Conservation (phyloP, 352 stramenopile genomes). For the Pythium pyrilobum region DNA sequence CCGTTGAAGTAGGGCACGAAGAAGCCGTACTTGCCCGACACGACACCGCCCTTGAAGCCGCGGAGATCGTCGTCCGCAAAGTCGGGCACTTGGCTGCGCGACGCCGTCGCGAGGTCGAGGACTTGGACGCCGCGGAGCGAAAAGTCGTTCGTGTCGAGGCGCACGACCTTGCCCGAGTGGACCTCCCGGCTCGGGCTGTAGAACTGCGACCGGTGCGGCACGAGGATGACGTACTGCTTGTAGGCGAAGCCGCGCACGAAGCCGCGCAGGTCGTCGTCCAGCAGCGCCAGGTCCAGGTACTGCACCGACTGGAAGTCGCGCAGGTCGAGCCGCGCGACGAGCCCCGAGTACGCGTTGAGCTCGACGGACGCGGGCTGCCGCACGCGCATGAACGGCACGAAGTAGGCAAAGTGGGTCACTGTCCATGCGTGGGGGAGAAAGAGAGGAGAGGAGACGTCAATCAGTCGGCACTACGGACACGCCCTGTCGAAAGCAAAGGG, state of each 20-base stretch:
- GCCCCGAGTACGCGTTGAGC: slow-evolving; percentile 54
- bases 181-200: slow-evolving; percentile 21
- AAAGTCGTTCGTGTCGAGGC: slow-evolving; percentile 72
- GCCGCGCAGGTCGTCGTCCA: slow-evolving; percentile 47
- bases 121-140: slow-evolving; percentile 32
- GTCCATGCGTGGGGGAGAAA: background rate
- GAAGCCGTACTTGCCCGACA: slow-evolving; percentile 76
- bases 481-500: background rate
- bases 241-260: slow-evolving; percentile 73
- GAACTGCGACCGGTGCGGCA: slow-evolving; percentile 40
- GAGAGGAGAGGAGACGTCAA: background rate
- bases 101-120: slow-evolving; percentile 46
- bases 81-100: slow-evolving; percentile 65
- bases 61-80: slow-evolving; percentile 50
- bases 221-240: slow-evolving; percentile 65
- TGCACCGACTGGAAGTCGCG: slow-evolving; percentile 51
- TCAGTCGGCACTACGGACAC: too few species aligned
- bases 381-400: slow-evolving; percentile 65
- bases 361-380: slow-evolving; percentile 26
- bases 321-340: slow-evolving; percentile 57
- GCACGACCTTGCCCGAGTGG: slow-evolving; percentile 61
- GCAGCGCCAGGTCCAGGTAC: slow-evolving; percentile 40
- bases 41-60: slow-evolving; percentile 61
- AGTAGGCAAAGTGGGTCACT: slow-evolving; percentile 70
- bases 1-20: slow-evolving; percentile 78